Base-by-base conservation (phyloP, 805 yeast genomes). In the Nematodospora valgi region DNA sequence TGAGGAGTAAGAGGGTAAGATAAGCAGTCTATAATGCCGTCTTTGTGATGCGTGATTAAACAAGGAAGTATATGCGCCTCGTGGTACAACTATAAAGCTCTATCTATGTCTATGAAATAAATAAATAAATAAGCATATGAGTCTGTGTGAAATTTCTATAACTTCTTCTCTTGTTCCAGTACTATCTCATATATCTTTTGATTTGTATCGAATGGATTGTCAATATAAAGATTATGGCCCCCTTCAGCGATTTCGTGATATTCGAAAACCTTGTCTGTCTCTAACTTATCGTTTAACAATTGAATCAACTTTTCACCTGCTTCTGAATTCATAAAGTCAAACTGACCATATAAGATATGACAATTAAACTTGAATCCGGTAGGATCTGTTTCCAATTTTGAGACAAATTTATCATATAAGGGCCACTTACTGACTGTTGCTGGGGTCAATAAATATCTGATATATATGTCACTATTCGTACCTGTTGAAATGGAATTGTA, bases 241-340 rank as follows among this genome's bases (percentile, higher is more conserved):
- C 71, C 70, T 37, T 64, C 67, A 2, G 51, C 43, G 6, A 62
- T 41, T 22, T 41, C 48, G 36, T 52, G 40, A 29, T 59, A 53
- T 10, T 45, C 42, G 8, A 58, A 51, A 32, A 35, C 35, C 15
- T 44, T 44, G n/a, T 43, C 43, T 23, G 35, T 35, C 6, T 35
- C 29, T 2, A 28, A 14, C 8, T 19, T 27, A 4, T 36, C 32
- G 23, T 54, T 52, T 21, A 63, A 39, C 9, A 44, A 32, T 2
- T 48, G 40, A n/a, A 51, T 57, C 34, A 68, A 43, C 28, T 52
- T 58, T 14, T 44, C 37, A 4, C 83, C 83, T 0, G 82, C 82
- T 26, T 63, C 68, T 1, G 68, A 56, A 48, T 78, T 71, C 93
- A 83, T 84, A 69, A 85, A 84, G 51, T 85, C 94, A 43, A 67